Base-by-base conservation (phyloP, 1,284 basidiomycete genomes). In the Hemileia vastatrix region DNA sequence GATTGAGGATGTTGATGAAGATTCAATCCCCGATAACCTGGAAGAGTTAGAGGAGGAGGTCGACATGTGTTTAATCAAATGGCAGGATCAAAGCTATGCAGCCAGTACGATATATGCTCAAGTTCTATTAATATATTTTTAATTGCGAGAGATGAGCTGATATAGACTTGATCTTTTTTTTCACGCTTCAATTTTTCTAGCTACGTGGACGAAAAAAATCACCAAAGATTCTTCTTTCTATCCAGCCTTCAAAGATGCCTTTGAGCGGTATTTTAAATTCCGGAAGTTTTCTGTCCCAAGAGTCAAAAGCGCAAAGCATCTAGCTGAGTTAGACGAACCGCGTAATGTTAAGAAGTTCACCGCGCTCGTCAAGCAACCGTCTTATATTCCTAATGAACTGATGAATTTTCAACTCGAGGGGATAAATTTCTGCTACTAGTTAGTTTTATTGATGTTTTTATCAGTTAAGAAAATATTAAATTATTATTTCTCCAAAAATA, bases 71-170 rank as follows among this genome's bases (percentile, higher is more conserved):
- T 87, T 88, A 72, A 81, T 90, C 68, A 96, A 95, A 76, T 96
- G 91, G 90, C 80, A 85, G 40, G 90, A 93, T 68, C 79, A 94
- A 48, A 84, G 86, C 27, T 95, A 96, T 67, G 88, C 91, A 33
- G 85, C 91, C 78, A 84, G 90, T 90, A 61, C 64, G 81, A 66
- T 60, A n/a, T n/a, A n/a, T n/a, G 23, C 1, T 9, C 40, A 13
- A 19, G 70, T 51, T 43, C 64, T 51, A 23, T 45, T 47, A 4
- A 57, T 57, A 40, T 21, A 24, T 18, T 19, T 57, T 45, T 50
- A n/a, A n/a, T n/a, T n/a, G n/a, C n/a, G n/a, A n/a, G n/a, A n/a
- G n/a, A n/a, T n/a, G n/a, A n/a, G n/a, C n/a, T n/a, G n/a, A n/a
- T 52, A n/a, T 51, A 36, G 49, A 43, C 44, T 64, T 36, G 45